Percentiles rank a stretch among this genome's conserved stretches.
Evolutionary conservation across 177 flowering plant species (phyloP).

Genomic region (Telopea speciosissima): DNA sequence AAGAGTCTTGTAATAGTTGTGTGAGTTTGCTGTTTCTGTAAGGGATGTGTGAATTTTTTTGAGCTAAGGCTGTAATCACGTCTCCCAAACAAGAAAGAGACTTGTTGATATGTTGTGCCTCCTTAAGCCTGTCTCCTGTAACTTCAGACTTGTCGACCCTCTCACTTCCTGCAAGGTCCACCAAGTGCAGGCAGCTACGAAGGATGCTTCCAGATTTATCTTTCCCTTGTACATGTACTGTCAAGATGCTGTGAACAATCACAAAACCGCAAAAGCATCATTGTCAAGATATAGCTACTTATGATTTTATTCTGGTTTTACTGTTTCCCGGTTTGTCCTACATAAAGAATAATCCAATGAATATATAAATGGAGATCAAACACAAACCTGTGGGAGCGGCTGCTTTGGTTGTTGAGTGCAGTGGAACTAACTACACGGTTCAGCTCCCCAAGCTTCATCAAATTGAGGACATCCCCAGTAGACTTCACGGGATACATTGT

Average conservation of each 20-base stretch:
- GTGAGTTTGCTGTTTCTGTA: conserved; percentile 80
- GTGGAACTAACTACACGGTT: conserved; percentile 65
- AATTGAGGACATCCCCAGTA: conserved; percentile 48
- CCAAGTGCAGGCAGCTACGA: conserved; percentile 64
- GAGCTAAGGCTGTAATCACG: conserved; percentile 79
- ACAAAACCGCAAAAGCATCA: neutral
- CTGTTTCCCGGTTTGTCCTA: too few species aligned
- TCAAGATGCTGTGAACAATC: conserved; percentile 40
- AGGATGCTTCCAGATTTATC: conserved; percentile 42
- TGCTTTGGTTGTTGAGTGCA: conserved; percentile 53
- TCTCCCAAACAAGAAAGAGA: conserved; percentile 87
- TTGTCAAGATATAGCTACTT: neutral
- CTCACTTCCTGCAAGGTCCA: conserved; percentile 88
- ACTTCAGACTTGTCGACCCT: conserved; percentile 77
- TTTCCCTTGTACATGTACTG: conserved; percentile 53
- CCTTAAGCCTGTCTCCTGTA: conserved; percentile 73
- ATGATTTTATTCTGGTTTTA: too few species aligned
- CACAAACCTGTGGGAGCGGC: conserved; percentile 82
- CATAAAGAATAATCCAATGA: too few species aligned
- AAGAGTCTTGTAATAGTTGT: conserved; percentile 63
- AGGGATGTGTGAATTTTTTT: conserved; percentile 30
- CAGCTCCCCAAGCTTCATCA: conserved; percentile 69
- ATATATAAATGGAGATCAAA: too few species aligned
- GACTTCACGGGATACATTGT: conserved; percentile 56
- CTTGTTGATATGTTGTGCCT: conserved; percentile 70